Base-by-base conservation (phyloP, 1,284 basidiomycete species). In the Grifola frondosa region DNA sequence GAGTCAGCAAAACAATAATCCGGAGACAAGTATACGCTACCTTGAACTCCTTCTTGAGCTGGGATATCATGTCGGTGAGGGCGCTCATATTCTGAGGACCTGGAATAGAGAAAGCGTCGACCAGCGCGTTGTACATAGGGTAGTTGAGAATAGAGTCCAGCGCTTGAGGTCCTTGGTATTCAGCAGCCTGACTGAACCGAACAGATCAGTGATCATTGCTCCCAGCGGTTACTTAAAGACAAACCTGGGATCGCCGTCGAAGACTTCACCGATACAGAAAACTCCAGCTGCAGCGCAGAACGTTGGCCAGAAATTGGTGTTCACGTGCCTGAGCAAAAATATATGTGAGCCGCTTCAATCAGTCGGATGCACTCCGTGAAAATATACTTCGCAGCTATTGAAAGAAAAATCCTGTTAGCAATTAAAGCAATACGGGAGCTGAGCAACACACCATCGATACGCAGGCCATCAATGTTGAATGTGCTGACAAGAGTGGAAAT, bases 191-290 rank as follows among this genome's bases (percentile, higher is more conserved):
- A 20, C 55, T 64, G 31, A 30, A 15, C 13, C 8, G 19, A 16
- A 15, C 5, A n/a, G n/a, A 37, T 42, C 5, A 41, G 31, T 17
- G 16, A 3, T 5, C 5, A 16, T 7, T 9, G 11, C 20, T 17
- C 16, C 9, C 16, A 21, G 21, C n/a, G 22, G 9, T 23, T 26
- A 38, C 17, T 21, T 26, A 26, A 45, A 15, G 19, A 52, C 73
- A 38, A 59, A 86, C 71, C 70, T 68, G 29, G 87, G 69, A 40
- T 84, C 75, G 25, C 69, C 61, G 21, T 73, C 78, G 57, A 81
- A 86, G 26, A 92, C 85, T 67, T 93, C 90, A 22, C 90, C 90
- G 39, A 91, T 89, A 52, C 87, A 91, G 68, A 89, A 93, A 13
- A 92, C 84, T 6, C 86, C 88, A 0, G 87, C 84, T 9, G 78